phyloP scores from a whole-genome alignment of 805 yeast species.

The Allodekkera sacchari region DNA sequence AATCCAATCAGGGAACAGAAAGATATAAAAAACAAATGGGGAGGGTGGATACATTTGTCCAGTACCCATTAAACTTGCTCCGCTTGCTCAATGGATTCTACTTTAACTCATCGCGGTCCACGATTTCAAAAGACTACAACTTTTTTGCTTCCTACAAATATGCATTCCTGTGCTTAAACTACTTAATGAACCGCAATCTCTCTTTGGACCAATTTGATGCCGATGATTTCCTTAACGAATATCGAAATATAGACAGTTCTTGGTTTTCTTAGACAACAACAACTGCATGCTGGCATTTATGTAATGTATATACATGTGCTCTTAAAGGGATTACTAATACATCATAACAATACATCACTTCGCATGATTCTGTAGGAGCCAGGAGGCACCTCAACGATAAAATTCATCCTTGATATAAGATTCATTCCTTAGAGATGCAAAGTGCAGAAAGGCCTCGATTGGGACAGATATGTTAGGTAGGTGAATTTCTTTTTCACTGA shows the following conservation, averaged over 20 bases:
- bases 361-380: too few species aligned
- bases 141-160: constrained; percentile 23
- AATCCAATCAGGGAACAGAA: constrained; percentile 1
- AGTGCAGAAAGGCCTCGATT: too few species aligned
- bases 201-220: constrained; percentile 9
- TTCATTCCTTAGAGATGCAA: too few species aligned
- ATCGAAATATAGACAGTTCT: constrained; percentile 13
- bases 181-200: constrained; percentile 7
- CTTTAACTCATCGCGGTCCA: constrained; percentile 20
- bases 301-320: too few species aligned
- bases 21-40: constrained; percentile 4
- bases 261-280: too few species aligned
- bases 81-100: constrained; percentile 20
- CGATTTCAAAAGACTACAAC: constrained; percentile 19
- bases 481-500: too few species aligned
- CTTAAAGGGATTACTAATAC: too few species aligned
- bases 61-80: constrained; percentile 12
- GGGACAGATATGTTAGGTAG: too few species aligned
- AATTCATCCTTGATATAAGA: too few species aligned
- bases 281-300: too few species aligned
- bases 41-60: constrained; percentile 10
- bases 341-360: too few species aligned
- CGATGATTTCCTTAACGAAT: constrained; percentile 9
- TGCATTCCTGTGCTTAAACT: constrained; percentile 11
- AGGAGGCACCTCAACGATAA: too few species aligned